These are phyloP conservation scores for Scheffersomyces parashehatae DNA, from an alignment of 1,139 yeast genomes.

Conservation along the genomic window DNA sequence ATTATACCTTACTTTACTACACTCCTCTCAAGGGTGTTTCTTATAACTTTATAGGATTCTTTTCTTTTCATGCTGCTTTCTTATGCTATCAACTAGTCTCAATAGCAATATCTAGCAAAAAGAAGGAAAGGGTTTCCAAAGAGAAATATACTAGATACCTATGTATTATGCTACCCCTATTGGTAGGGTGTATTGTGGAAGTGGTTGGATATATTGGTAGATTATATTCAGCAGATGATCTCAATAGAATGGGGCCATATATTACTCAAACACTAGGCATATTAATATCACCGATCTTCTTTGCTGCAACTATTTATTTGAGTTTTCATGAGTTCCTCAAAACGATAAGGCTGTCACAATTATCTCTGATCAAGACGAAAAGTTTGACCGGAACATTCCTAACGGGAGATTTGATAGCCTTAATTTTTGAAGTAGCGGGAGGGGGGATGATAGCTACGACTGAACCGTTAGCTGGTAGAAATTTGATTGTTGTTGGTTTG, in stretches of 20 bases:
- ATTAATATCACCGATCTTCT: slow-evolving; percentile 43
- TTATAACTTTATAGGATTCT: slow-evolving; percentile 10
- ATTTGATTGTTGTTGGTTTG: slow-evolving; percentile 27
- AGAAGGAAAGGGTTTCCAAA: too few species aligned
- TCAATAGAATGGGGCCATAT: slow-evolving; percentile 24
- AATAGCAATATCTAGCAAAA: too few species aligned
- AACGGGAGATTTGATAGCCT: slow-evolving; percentile 41
- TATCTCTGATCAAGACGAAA: slow-evolving; percentile 28
- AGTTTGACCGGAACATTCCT: slow-evolving; percentile 41
- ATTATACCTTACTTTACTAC: too few species aligned
- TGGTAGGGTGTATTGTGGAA: slow-evolving; percentile 27
- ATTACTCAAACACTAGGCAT: slow-evolving; percentile 32
- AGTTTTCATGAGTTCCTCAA: slow-evolving; percentile 35
- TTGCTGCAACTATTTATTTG: slow-evolving; percentile 49
- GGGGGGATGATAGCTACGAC: slow-evolving; percentile 38
- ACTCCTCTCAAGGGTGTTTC: too few species aligned
- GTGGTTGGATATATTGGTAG: slow-evolving; percentile 37
- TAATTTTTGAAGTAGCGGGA: slow-evolving; percentile 44
- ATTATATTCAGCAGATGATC: slow-evolving; percentile 4
- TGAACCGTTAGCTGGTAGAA: slow-evolving; percentile 16
- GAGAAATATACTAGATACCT: neutral
- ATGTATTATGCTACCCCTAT: slow-evolving; percentile 16
- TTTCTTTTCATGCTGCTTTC: slow-evolving; percentile 17
- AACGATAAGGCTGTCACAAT: slow-evolving; percentile 22
- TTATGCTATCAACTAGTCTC: slow-evolving; percentile 4